phyloP scores from a whole-genome alignment of 306 rosid species.

The Albizia julibrissin region DNA sequence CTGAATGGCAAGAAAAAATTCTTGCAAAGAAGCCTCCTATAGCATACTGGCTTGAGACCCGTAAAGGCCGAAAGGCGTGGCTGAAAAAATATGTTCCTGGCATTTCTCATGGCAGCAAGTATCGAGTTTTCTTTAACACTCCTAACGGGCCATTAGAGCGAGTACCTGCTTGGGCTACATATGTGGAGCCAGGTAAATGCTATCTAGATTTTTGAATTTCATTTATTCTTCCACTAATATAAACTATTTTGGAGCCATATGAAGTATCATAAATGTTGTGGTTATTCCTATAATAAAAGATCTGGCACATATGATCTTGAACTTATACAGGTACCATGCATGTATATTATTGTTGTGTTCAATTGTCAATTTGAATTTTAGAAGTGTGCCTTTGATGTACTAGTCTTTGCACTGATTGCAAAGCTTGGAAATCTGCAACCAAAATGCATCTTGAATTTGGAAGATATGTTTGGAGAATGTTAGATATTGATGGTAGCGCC shows the following conservation, averaged over 20 bases:
- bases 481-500: slow-evolving; percentile 6
- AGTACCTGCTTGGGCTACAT: slow-evolving; percentile 99
- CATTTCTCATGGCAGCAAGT: slow-evolving; percentile 94
- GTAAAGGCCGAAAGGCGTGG: slow-evolving; percentile 98
- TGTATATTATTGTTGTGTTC: background rate
- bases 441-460: slow-evolving; percentile 14
- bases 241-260: slow-evolving; percentile 13
- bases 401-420: background rate
- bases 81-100: slow-evolving; percentile 77
- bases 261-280: slow-evolving; percentile 11
- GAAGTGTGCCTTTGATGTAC: slow-evolving; percentile 1
- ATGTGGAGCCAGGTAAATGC: slow-evolving; percentile 86
- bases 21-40: slow-evolving; percentile 74
- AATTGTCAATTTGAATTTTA: background rate
- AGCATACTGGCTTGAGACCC: slow-evolving; percentile 86
- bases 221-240: slow-evolving; percentile 20
- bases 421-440: slow-evolving; percentile 7
- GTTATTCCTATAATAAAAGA: slow-evolving; percentile 6
- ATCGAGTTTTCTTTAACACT: slow-evolving; percentile 95
- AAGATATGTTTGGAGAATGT: slow-evolving; percentile 16
- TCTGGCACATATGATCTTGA: slow-evolving; percentile 1
- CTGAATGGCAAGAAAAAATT: slow-evolving; percentile 61
- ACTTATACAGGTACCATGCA: slow-evolving; percentile 2
- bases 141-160: slow-evolving; percentile 87
- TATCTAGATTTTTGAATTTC: slow-evolving; percentile 23